Base-by-base conservation (phyloP, 2,329 filamentous ascomycete genomes). In the Fusarium sp. region DNA sequence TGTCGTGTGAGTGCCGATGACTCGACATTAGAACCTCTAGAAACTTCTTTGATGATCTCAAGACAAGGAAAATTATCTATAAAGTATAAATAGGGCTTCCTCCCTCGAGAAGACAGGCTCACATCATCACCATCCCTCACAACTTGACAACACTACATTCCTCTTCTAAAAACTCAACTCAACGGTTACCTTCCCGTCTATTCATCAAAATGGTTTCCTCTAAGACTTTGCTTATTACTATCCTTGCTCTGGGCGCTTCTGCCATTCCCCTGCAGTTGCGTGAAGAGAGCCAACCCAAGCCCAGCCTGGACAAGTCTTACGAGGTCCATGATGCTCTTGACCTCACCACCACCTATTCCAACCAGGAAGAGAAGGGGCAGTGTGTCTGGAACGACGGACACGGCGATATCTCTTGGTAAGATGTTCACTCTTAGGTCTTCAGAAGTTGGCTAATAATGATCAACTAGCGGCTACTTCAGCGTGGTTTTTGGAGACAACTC, bases 361-460 rank as follows among this genome's bases (percentile, higher is more conserved):
- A 50, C 41, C 2, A 20, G 4, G 27, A 18, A 1, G 41, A 37
- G 41, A 50, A 27, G 59, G 20, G 58, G 3, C 29, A 62, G 2
- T 64, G 60, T n/a, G 18, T 31, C 45, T 64, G 60, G 60, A 64
- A 64, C 11, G 60, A 64, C 2, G 60, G 60, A 7, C 60, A 64
- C 5, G 60, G 60, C 8, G 60, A 64, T 14, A 54, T 64, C 6
- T 13, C 22, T 31, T 64, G 60, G 60, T 64, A 33, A 41, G 60
- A 29, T 22, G 11, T 0, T 31, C n/a, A 13, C 22, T 27, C 4
- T n/a, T 20, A 22, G 4, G 24, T 0, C 11, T 20, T 35, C 2
- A 7, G 24, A 27, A 11, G 5, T 18, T 33, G 9, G 24, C 14
- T 39, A 27, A n/a, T n/a, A 27, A 16, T 11, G 16, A 18, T 27